Base-by-base conservation (phyloP, 371 early-diverging fungal genomes). In the Mucor mucedo region DNA sequence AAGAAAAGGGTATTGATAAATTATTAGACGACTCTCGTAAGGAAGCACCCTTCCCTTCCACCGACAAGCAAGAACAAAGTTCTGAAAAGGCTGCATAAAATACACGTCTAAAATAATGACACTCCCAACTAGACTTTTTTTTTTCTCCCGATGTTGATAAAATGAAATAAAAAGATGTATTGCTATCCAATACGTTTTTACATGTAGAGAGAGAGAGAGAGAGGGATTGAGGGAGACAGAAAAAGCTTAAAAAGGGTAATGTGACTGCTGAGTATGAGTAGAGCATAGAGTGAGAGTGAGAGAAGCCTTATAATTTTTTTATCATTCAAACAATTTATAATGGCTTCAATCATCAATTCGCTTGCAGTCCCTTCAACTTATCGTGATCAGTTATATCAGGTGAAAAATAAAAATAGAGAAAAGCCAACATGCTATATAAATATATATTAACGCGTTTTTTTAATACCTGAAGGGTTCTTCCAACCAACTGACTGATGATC, bases 291-390 rank as follows among this genome's bases (percentile, higher is more conserved):
- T 7, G 8, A 47, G 8, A 47, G 21, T 21, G 21, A 49, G 11
- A 11, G 32, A 7, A 10, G 38, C 30, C 30, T 65, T 33, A 14
- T 28, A 39, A 41, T 58, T 49, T 54, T 53, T 58, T 62, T 30
- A 39, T 54, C 2, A 48, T 53, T 30, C n/a, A 35, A 30, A 21
- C n/a, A 8, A 21, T 33, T 47, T 9, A 42, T 16, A 41, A 84
- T 85, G 89, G 77, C 87, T 10, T 81, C 89, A 7, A 84, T 93
- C 44, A 93, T 94, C 52, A 90, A 88, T 60, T 85, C 91, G 21
- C 88, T 96, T 14, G 93, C 90, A 42, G 89, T 86, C 8, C 94
- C 95, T 32, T 93, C 94, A 33, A 84, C 88, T 21, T 96, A 96
- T 82, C 85, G 88, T 58, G 97, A 96, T 83, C 84, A 90, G 44